Evolutionary conservation across 768 basidiomycete species (phyloP), one percentile per base, ranked within the genome.

Genomic region (Gymnopilus junonius): DNA sequence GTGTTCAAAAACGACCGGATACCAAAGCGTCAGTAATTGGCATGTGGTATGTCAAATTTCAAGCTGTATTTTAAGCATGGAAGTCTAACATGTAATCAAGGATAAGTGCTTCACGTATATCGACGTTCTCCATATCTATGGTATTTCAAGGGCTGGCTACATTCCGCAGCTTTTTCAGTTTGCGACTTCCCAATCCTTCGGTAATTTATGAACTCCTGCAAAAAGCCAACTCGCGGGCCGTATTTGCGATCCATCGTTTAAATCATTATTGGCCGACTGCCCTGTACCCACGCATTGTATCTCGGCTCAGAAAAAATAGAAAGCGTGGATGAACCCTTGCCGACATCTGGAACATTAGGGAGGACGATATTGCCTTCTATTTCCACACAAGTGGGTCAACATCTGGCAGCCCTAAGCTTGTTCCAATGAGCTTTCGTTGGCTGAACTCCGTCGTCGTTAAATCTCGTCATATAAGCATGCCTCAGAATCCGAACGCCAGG

Each of bases 371-470:
- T 27, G 82, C 82, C 48, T 87, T 92, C 79, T 78, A 92, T 57
- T 93, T 91, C 80, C 92, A 92, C 73, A 92, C 92, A 10, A 89
- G 87, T 62, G 92, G 92, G 15, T 92, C 91, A 39, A 93, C 92
- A 7, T 92, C 90, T n/a, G 91, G 91, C 53, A 89, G 86, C 69
- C 92, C 92, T 0, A 93, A 92, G 70, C 86, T 93, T 27, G 88
- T 93, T 0, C 90, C 86, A 15, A 88, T 88, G 75, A 89, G 77
- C 68, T 86, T 85, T 67, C 82, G 76, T 29, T 93, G 91, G 92
- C 65, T 93, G 29, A 75, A 84, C 63, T 74, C 83, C n/a, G 85
- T 84, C 2, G 75, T 87, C 55, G 68, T 79, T n/a, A 93, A 93
- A 74, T 85, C 89, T 39, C 72, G 77, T 61, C 79, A 82, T 62